phyloP scores from a whole-genome alignment of 176 grass and related monocot genomes.

The Avena sativa region DNA sequence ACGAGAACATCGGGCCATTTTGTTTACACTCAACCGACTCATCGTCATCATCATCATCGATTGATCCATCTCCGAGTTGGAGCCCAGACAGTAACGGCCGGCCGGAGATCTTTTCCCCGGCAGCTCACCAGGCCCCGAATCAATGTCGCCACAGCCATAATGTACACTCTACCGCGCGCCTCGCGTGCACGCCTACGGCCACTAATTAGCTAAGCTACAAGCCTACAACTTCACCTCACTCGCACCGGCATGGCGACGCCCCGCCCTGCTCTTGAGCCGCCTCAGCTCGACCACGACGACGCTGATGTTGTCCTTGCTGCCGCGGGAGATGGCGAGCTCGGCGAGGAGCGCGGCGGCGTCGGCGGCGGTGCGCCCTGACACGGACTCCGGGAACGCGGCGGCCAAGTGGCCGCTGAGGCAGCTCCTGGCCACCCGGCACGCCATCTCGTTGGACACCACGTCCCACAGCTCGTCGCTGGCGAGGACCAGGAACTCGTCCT shows the following conservation, averaged over 20 bases:
- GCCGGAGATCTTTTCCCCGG: conserved; percentile 1
- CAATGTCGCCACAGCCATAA: conserved; percentile 17
- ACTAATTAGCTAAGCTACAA: conserved; percentile 26
- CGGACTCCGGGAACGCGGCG: conserved; percentile 40
- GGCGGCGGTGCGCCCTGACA: conserved; percentile 34
- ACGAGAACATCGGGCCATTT: not conserved
- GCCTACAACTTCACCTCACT: not conserved
- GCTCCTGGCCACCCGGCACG: conserved; percentile 55
- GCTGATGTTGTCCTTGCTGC: conserved; percentile 81
- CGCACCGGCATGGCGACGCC: not conserved
- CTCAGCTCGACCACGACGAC: conserved; percentile 74
- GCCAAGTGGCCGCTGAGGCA: conserved; percentile 57
- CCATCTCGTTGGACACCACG: conserved; percentile 70
- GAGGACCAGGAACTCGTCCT: conserved; percentile 78
- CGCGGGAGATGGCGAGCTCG: conserved; percentile 64
- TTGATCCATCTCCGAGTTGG: not conserved
- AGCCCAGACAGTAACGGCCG: not conserved
- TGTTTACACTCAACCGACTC: not conserved
- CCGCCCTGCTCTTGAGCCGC: conserved; percentile 8
- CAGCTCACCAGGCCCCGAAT: not conserved
- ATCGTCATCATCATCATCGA: not conserved
- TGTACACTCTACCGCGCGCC: conserved; percentile 10
- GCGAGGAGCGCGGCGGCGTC: conserved; percentile 67
- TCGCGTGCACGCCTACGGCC: not conserved
- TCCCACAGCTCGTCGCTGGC: conserved; percentile 86